These are phyloP conservation scores for Geotrichum restrictum DNA, from an alignment of 1,139 yeast genomes.

Conservation along the genomic window DNA sequence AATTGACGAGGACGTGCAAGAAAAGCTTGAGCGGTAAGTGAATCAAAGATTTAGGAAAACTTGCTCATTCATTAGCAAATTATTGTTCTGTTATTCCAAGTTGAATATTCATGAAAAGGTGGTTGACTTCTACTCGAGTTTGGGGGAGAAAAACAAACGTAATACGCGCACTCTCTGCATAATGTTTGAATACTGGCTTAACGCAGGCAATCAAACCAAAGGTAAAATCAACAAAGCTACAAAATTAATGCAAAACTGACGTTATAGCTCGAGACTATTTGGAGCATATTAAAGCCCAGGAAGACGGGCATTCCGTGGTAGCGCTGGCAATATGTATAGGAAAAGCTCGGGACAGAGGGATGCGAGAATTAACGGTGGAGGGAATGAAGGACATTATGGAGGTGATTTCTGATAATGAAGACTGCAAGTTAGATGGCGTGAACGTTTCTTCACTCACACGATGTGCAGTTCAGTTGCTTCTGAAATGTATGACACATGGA, in stretches of 20 bases:
- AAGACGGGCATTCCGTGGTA: constrained; percentile 10
- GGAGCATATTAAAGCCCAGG: constrained; percentile 2
- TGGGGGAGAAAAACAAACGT: constrained; percentile 4
- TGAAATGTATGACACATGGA: constrained; percentile 17
- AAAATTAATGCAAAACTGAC: no score
- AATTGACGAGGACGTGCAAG: constrained; percentile 11
- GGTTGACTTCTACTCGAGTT: constrained; percentile 1
- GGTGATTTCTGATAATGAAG: constrained; percentile 11
- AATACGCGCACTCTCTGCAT: constrained; percentile 15
- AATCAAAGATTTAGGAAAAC: not conserved
- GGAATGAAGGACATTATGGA: constrained; percentile 20
- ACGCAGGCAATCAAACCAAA: not conserved
- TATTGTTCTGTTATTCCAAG: constrained; percentile 15
- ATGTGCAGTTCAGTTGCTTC: constrained; percentile 20
- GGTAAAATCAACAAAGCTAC: not conserved
- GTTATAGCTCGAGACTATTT: constrained; percentile 13
- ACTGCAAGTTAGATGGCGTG: constrained; percentile 8
- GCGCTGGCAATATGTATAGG: constrained; percentile 20
- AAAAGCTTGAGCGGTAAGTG: constrained; percentile 18
- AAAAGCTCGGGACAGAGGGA: constrained; percentile 19
- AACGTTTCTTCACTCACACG: constrained; percentile 20
- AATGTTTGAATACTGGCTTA: constrained; percentile 16
- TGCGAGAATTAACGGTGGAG: constrained; percentile 8
- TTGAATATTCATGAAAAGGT: constrained; percentile 5
- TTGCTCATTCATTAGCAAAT: constrained; percentile 9